A percentile compares a stretch with the other conserved stretches of the same genome.
These are phyloP conservation scores for Camellia sinensis DNA, from an alignment of 148 eudicot species.

Conservation along the genomic window DNA sequence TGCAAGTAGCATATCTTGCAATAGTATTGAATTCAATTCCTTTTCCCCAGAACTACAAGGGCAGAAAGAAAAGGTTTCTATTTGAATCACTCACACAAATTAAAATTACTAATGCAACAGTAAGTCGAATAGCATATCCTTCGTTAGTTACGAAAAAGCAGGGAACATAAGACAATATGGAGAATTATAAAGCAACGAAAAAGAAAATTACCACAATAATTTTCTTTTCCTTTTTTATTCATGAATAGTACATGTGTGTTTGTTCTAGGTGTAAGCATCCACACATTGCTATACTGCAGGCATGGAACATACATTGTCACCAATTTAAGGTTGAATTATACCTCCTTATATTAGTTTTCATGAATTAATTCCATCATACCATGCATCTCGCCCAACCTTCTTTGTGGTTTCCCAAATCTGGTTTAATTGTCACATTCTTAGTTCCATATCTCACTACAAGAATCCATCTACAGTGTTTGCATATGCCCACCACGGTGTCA, in stretches of 20 bases:
- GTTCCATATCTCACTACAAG: too few species aligned
- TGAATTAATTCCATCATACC: too few species aligned
- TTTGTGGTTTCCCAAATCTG: too few species aligned
- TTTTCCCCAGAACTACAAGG: slow-evolving; percentile 36
- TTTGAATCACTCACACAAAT: neutral
- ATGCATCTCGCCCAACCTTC: too few species aligned
- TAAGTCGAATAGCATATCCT: neutral
- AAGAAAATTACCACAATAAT: neutral
- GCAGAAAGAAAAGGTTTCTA: slow-evolving; percentile 6
- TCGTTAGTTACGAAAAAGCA: neutral
- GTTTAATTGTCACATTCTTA: too few species aligned
- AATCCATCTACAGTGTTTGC: neutral
- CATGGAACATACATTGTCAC: neutral
- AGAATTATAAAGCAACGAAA: neutral
- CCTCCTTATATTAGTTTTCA: neutral
- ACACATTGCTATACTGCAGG: neutral
- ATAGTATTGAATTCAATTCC: slow-evolving; percentile 35
- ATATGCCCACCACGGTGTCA: neutral
- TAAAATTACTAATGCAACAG: neutral
- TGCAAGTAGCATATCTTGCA: slow-evolving; percentile 71
- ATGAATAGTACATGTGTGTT: neutral
- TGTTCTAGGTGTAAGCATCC: neutral
- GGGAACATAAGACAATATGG: neutral
- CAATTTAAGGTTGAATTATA: neutral
- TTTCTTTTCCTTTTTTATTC: neutral